phyloP scores from a whole-genome alignment of 345 rosid genomes.

The Eucalyptus coolabah region DNA sequence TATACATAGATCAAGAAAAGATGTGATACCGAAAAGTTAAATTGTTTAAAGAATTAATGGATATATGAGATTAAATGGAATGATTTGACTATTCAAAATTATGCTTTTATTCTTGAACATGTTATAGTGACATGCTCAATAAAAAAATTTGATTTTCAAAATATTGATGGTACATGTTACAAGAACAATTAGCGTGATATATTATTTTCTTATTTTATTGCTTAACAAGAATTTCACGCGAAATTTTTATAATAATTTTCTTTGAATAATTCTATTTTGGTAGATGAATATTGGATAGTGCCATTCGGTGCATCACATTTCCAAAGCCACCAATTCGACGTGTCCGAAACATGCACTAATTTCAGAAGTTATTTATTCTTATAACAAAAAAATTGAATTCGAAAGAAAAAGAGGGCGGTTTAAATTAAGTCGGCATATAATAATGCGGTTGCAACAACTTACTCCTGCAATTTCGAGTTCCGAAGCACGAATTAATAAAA shows the following conservation, averaged over 20 bases:
- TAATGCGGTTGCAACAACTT: background rate
- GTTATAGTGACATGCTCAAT: background rate
- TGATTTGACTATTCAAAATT: background rate
- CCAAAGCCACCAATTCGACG: background rate
- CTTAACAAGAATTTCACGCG: fast-evolving
- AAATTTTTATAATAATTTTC: background rate
- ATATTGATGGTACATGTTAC: background rate
- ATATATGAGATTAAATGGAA: background rate
- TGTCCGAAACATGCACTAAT: background rate
- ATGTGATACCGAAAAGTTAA: background rate
- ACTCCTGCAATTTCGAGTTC: background rate
- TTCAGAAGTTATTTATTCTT: background rate
- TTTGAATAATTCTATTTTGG: background rate
- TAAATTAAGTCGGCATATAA: background rate
- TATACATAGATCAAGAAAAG: background rate
- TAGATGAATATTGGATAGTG: background rate
- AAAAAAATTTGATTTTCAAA: background rate
- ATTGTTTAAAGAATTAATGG: background rate
- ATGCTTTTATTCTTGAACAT: fast-evolving
- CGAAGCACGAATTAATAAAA: background rate
- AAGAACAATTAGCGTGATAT: background rate
- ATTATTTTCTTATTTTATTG: background rate
- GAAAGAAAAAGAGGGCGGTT: background rate
- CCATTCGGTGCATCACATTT: background rate
- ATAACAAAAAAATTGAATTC: background rate